Evolutionary conservation across 2,329 filamentous ascomycete species (phyloP), one percentile per base, ranked within the genome.

Genomic region (Pseudogymnoascus sp.): DNA sequence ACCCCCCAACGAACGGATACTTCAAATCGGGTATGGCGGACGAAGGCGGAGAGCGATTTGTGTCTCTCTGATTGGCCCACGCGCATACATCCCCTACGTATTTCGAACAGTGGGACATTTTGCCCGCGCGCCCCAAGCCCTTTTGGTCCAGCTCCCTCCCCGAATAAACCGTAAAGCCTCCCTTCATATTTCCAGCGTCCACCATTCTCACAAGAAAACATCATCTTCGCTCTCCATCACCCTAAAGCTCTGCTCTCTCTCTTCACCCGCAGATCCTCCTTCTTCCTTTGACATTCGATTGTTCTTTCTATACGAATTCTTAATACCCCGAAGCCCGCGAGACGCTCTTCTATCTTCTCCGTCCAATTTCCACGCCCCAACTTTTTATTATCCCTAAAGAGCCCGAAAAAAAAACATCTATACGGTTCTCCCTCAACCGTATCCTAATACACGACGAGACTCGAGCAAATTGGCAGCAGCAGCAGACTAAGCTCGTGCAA

Each of bases 301-400:
- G 50, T 56, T 33, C 33, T 56, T 56, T 56, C 29, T 56, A 56
- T 56, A 56, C 50, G 50, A 56, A 56, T 56, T 56, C 50, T 56
- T 56, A 56, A 56, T 56, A 56, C 29, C 50, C 29, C 50, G 50
- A 56, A 21, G 50, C 50, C 29, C 17, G 50, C 50, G 17, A 35
- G 29, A 17, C 50, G 29, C 50, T 35, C 50, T 56, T 56, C 50
- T 35, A 33, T 11, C 50, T 56, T 56, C 46, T 17, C 9, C 29
- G 2, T 15, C 29, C 50, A 19, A 21, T 33, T 56, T 56, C 29
- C 29, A 21, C 29, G 29, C n/a, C 50, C n/a, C 11, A 33, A 33
- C 17, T 21, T 56, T 56, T 56, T 56, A 56, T 33, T 35, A 56
- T 56, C 50, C 50, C 50, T 56, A 56, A 56, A 56, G 50, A 56